Evolutionary conservation across 768 basidiomycete genomes (phyloP).

Genomic region (Mycena capillaripes): DNA sequence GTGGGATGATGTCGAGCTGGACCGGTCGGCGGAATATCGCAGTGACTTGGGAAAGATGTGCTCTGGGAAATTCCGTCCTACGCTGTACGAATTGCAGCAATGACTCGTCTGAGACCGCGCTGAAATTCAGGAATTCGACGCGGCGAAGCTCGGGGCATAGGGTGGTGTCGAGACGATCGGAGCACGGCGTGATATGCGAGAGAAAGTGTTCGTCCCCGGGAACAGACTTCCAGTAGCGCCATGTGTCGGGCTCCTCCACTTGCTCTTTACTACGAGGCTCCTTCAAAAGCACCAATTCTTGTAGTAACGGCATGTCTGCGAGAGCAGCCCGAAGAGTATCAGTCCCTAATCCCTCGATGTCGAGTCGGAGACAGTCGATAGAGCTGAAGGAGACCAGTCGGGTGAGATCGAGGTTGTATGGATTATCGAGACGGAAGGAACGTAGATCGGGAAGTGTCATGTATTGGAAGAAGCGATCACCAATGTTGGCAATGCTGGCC

Average conservation of each 20-base stretch:
- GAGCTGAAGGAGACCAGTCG: neutral
- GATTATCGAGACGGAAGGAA: neutral
- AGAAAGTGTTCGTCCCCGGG: neutral
- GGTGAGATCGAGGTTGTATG: neutral
- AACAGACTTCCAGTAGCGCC: neutral
- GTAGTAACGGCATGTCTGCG: neutral
- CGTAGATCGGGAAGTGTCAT: neutral
- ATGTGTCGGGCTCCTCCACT: neutral
- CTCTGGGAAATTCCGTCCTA: neutral
- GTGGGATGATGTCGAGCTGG: neutral
- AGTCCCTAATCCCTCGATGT: neutral
- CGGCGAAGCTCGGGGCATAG: neutral
- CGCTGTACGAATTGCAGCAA: neutral
- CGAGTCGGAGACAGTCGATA: neutral
- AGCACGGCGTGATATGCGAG: neutral
- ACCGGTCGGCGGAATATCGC: neutral
- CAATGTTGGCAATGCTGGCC: neutral
- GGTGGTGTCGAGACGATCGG: neutral
- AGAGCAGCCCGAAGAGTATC: neutral
- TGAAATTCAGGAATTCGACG: neutral
- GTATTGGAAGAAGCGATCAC: neutral
- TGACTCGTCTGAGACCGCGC: neutral
- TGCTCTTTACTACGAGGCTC: constrained; percentile 2
- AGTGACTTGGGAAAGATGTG: neutral
- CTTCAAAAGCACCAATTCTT: neutral